Percentiles rank a stretch among this genome's conserved stretches.
phyloP scores from a whole-genome alignment of 2,329 filamentous ascomycete species.

The Alternaria conjuncta region DNA sequence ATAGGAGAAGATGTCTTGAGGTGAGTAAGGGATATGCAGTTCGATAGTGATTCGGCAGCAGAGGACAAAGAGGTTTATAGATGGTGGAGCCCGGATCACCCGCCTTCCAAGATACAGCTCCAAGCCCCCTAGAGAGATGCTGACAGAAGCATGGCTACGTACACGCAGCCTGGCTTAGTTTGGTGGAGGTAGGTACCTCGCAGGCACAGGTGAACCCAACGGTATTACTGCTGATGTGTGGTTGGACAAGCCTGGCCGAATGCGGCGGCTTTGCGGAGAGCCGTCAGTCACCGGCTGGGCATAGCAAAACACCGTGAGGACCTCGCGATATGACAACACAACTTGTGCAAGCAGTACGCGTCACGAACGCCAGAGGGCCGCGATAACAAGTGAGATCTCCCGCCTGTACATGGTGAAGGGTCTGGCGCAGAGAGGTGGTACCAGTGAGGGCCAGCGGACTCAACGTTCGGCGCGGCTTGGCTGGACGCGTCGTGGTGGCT shows the following conservation, averaged over 20 bases:
- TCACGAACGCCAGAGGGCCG: slow-evolving; percentile 30
- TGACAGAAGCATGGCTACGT: slow-evolving; percentile 10
- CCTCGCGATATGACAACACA: slow-evolving; percentile 19
- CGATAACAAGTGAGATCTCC: slow-evolving; percentile 9
- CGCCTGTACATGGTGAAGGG: background rate
- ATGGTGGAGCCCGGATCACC: background rate
- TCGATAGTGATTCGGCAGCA: slow-evolving; percentile 10
- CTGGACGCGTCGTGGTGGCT: slow-evolving; percentile 26
- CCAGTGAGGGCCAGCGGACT: slow-evolving; percentile 5
- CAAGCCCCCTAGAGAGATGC: slow-evolving; percentile 3
- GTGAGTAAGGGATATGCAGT: background rate
- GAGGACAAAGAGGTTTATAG: slow-evolving; percentile 18
- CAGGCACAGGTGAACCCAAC: background rate
- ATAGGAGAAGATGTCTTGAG: background rate
- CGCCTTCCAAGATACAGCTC: background rate
- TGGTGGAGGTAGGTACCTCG: background rate
- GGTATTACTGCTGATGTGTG: slow-evolving; percentile 1
- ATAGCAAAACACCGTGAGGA: slow-evolving; percentile 18
- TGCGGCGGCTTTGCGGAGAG: slow-evolving; percentile 37
- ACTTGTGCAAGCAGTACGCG: slow-evolving; percentile 31
- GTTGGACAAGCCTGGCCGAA: slow-evolving; percentile 16
- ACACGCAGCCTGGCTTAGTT: background rate
- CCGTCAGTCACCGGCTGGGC: slow-evolving; percentile 25
- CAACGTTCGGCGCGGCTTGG: slow-evolving; percentile 17
- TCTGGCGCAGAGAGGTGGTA: slow-evolving; percentile 15